Evolutionary conservation across 768 basidiomycete species (phyloP), one percentile per base, ranked within the genome.

Genomic region (Tulasnella sp.): DNA sequence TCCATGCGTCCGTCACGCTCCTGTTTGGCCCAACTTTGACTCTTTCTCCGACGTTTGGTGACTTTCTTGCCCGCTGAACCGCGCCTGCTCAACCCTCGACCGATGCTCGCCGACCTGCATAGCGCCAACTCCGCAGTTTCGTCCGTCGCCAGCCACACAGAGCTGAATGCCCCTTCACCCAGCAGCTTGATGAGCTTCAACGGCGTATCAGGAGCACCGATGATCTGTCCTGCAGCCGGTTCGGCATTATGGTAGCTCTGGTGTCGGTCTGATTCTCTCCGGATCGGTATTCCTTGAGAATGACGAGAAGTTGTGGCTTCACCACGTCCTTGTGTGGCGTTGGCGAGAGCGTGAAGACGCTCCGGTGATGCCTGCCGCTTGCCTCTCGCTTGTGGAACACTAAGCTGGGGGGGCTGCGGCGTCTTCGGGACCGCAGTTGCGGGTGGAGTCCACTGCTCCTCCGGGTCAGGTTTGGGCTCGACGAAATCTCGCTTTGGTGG

Each of bases 161-260:
- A 84, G 63, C 87, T 88, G 79, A 93, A 93, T 0, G 90, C 86
- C 47, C 91, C 91, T 40, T 86, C 84, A 26, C 91, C 91, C 2
- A 93, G 83, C 3, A 82, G 79, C 1, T 82, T 82, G 36, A 86
- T 75, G 8, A 92, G 84, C 26, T 69, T 70, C 41, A 77, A 52
- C 11, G 71, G 71, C 22, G 71, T 72, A 36, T 63, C 71, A 29
- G 71, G 71, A 29, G 59, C 71, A 17, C 71, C 71, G 39, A 72
- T 72, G 59, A 72, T 63, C 29, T 63, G 64, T 16, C 71, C 71
- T 19, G 71, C 11, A 26, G 62, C 19, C n/a, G 71, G 71, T 7
- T 72, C 71, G 32, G 62, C n/a, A 2, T 34, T 63, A 12, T 59
- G 62, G 32, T 35, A 63, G 41, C 26, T 37, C 32, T 36, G 36